phyloP scores from a whole-genome alignment of 2,329 filamentous ascomycete genomes.

The Lanzia echinophila region DNA sequence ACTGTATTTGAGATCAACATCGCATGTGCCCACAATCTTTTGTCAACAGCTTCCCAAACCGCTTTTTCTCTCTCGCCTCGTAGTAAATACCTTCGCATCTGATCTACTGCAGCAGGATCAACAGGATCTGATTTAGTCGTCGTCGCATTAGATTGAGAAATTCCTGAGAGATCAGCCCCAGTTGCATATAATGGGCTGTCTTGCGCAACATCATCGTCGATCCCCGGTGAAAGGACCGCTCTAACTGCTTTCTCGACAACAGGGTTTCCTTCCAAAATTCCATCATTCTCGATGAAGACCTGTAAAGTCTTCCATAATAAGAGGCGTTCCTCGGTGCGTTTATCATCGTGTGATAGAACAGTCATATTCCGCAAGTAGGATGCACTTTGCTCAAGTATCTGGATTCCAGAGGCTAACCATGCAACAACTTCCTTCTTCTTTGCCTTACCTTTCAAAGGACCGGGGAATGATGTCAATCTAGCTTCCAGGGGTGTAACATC shows the following conservation, averaged over 20 bases:
- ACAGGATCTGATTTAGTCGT: slow-evolving; percentile 55
- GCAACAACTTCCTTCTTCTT: slow-evolving; percentile 90
- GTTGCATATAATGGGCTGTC: slow-evolving; percentile 31
- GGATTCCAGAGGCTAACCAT: slow-evolving; percentile 76
- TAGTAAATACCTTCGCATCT: slow-evolving; percentile 66
- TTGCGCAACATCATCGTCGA: slow-evolving; percentile 27
- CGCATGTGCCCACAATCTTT: slow-evolving; percentile 91
- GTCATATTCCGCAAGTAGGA: slow-evolving; percentile 38
- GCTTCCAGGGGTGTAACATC: slow-evolving; percentile 67
- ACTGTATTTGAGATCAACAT: slow-evolving; percentile 77
- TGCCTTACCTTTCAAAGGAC: slow-evolving; percentile 78
- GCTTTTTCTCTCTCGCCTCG: slow-evolving; percentile 83
- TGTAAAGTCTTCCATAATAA: slow-evolving; percentile 83
- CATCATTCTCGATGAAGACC: slow-evolving; percentile 80
- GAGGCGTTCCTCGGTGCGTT: slow-evolving; percentile 70
- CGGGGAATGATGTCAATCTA: slow-evolving; percentile 74
- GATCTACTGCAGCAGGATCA: slow-evolving; percentile 62
- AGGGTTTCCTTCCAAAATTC: slow-evolving; percentile 65
- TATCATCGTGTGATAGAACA: slow-evolving; percentile 53
- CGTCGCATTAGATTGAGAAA: slow-evolving; percentile 30
- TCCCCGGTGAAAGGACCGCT: slow-evolving; percentile 61
- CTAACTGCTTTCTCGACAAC: slow-evolving; percentile 69
- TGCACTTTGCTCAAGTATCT: slow-evolving; percentile 55
- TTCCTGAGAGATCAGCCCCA: slow-evolving; percentile 35
- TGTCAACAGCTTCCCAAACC: slow-evolving; percentile 88